phyloP scores from a whole-genome alignment of 805 yeast species.

The Nakazawaea siamensis region DNA sequence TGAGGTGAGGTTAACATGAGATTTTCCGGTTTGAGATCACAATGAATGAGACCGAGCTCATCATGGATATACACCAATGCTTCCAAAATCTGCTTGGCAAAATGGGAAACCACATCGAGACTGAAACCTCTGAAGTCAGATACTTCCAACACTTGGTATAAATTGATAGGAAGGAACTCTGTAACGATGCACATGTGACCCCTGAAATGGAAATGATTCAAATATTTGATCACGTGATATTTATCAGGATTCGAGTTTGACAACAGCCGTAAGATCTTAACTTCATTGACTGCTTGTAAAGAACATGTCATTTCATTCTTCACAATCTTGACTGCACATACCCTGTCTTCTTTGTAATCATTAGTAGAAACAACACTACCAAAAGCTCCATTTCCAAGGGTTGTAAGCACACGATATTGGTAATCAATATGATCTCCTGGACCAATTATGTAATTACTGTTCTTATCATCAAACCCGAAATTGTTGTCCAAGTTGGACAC shows the following conservation, averaged over 20 bases:
- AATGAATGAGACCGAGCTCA: conserved; percentile 52
- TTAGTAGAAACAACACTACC: conserved; percentile 66
- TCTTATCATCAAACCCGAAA: conserved; percentile 66
- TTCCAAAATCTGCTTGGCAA: conserved; percentile 46
- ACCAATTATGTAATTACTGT: conserved; percentile 50
- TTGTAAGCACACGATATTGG: conserved; percentile 52
- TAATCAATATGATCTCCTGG: conserved; percentile 69
- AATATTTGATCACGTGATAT: conserved; percentile 40
- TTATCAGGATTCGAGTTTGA: conserved; percentile 17
- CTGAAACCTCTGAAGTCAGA: conserved; percentile 42
- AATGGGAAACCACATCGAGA: conserved; percentile 28
- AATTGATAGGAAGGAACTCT: conserved; percentile 59
- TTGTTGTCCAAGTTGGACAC: conserved; percentile 34
- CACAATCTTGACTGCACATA: conserved; percentile 72
- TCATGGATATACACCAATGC: conserved; percentile 57
- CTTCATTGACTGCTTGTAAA: conserved; percentile 71
- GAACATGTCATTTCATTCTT: conserved; percentile 69
- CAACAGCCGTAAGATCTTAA: conserved; percentile 52
- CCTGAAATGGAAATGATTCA: conserved; percentile 69
- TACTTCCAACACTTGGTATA: conserved; percentile 51
- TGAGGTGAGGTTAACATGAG: conserved; percentile 45
- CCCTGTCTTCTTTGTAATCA: conserved; percentile 52
- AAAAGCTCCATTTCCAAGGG: conserved; percentile 74
- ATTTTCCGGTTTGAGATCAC: conserved; percentile 85
- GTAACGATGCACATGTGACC: conserved; percentile 79